Percentiles rank a stretch among this genome's conserved stretches.
phyloP scores from a whole-genome alignment of 2,329 filamentous ascomycete genomes.

The Fusarium sp. region DNA sequence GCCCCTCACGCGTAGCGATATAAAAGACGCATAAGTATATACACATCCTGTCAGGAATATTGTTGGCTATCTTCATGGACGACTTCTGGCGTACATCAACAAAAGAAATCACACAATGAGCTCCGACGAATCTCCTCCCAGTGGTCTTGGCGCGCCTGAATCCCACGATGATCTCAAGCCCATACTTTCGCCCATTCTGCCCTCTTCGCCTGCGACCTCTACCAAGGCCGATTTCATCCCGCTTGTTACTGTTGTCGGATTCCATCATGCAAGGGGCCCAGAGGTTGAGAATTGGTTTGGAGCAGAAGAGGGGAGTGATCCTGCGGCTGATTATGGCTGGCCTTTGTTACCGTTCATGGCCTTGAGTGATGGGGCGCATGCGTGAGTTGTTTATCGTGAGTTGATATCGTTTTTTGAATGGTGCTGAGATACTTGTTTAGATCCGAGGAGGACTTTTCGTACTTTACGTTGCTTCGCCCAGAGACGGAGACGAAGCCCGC shows the following conservation, averaged over 20 bases:
- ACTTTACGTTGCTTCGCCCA: constrained; percentile 88
- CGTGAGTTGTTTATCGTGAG: constrained; percentile 67
- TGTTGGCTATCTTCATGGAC: constrained; percentile 40
- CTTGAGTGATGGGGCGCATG: constrained; percentile 93
- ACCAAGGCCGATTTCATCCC: constrained; percentile 66
- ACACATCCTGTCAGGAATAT: background rate
- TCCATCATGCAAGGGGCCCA: constrained; percentile 87
- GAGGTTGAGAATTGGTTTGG: constrained; percentile 96
- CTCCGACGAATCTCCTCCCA: constrained; percentile 44
- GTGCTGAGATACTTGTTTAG: constrained; percentile 62
- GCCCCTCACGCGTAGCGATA: background rate
- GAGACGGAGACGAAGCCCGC: constrained; percentile 66
- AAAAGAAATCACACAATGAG: constrained; percentile 43
- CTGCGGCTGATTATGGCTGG: constrained; percentile 89
- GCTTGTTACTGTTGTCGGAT: constrained; percentile 83
- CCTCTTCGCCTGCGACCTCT: constrained; percentile 49
- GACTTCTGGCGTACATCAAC: constrained; percentile 16
- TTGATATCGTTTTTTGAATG: background rate
- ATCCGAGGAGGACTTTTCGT: constrained; percentile 95
- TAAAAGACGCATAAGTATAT: background rate
- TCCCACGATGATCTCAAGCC: constrained; percentile 46
- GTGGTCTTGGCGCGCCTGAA: constrained; percentile 41
- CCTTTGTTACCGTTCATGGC: constrained; percentile 95
- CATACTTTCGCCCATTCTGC: constrained; percentile 50
- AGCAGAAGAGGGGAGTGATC: constrained; percentile 78